A percentile compares a stretch with the other conserved stretches of the same genome.
phyloP scores from a whole-genome alignment of 2,329 filamentous ascomycete species.

The Orbilia oligospora region DNA sequence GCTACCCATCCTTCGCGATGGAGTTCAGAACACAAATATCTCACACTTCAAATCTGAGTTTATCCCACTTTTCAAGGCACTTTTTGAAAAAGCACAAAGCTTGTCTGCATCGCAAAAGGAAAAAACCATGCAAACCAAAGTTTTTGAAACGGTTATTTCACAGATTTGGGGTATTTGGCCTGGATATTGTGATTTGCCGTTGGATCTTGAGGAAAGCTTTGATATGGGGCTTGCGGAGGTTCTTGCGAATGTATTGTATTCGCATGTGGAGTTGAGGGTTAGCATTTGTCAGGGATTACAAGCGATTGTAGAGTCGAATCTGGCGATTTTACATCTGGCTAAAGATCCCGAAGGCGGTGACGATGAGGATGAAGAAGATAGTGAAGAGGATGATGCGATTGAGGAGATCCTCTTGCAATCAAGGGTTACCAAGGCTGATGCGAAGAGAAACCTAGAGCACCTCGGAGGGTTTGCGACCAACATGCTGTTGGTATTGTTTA shows the following conservation, averaged over 20 bases:
- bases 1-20: conserved; percentile 89
- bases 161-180: conserved; percentile 95
- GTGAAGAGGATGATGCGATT: conserved; percentile 64
- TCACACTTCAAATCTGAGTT: conserved; percentile 88
- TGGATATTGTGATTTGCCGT: conserved; percentile 92
- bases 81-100: conserved; percentile 79
- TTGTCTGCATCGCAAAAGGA: conserved; percentile 80
- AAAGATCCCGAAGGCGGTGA: conserved; percentile 67
- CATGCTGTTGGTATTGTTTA: conserved; percentile 96
- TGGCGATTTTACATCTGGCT: conserved; percentile 75
- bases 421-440: conserved; percentile 80
- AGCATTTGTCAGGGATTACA: conserved; percentile 90
- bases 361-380: conserved; percentile 49
- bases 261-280: conserved; percentile 86
- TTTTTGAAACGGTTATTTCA: conserved; percentile 95
- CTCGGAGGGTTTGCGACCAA: conserved; percentile 85
- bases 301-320: conserved; percentile 90
- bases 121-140: conserved; percentile 96
- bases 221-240: conserved; percentile 92
- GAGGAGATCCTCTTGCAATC: conserved; percentile 83
- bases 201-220: conserved; percentile 82
- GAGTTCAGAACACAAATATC: conserved; percentile 88
- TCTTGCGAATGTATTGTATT: conserved; percentile 90
- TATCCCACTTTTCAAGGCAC: conserved; percentile 87
- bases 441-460: conserved; percentile 84